A percentile compares a stretch with the other conserved stretches of the same genome.
Evolutionary conservation across 1,284 basidiomycete species (phyloP).

Genomic region (Sanghuangporus sanghuang): DNA sequence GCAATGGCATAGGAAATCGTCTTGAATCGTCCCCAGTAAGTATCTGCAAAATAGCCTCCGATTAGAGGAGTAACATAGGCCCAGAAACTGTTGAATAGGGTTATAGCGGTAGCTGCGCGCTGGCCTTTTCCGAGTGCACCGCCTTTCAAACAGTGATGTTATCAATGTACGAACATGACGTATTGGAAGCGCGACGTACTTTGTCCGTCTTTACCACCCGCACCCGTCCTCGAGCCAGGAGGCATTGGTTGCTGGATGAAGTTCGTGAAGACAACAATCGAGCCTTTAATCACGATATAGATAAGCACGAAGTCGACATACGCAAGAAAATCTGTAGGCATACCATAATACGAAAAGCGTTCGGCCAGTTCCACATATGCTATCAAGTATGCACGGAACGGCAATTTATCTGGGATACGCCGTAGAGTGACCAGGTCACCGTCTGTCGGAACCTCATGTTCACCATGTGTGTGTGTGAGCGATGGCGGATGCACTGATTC

Average conservation of each 20-base stretch:
- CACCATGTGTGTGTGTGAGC: background rate
- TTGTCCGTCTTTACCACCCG: constrained; percentile 46
- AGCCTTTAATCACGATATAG: background rate
- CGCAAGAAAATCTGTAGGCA: background rate
- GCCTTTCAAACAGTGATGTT: background rate
- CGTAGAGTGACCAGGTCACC: constrained; percentile 59
- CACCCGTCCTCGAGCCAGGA: constrained; percentile 60
- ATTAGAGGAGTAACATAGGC: constrained; percentile 55
- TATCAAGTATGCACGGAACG: constrained; percentile 65
- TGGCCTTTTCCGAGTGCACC: constrained; percentile 70
- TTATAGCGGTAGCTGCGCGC: constrained; percentile 63
- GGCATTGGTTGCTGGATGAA: constrained; percentile 71
- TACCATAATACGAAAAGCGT: constrained; percentile 71
- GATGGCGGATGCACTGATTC: background rate
- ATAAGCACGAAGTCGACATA: background rate
- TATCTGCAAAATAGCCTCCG: constrained; percentile 70
- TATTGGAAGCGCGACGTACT: constrained; percentile 9
- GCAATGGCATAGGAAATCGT: constrained; percentile 55
- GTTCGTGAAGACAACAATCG: constrained; percentile 55
- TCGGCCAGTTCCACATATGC: constrained; percentile 70
- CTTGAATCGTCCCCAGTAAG: constrained; percentile 71
- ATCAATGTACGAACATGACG: background rate
- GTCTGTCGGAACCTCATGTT: constrained; percentile 58
- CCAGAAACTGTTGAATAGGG: constrained; percentile 62
- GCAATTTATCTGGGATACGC: constrained; percentile 57